phyloP scores from a whole-genome alignment of 2,329 filamentous ascomycete species.

The Botrytis sinoallii region DNA sequence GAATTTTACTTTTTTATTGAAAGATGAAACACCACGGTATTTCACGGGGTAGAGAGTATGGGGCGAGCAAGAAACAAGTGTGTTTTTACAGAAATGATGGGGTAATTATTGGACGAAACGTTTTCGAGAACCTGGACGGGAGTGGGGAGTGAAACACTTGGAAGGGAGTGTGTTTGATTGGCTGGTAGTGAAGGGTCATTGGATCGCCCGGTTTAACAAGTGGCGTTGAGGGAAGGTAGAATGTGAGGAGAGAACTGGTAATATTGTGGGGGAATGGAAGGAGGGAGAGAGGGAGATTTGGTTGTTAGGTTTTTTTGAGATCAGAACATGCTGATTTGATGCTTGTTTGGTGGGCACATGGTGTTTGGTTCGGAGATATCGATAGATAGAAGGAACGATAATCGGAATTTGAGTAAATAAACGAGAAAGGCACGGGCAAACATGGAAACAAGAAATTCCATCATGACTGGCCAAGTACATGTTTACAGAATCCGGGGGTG shows the following conservation, averaged over 20 bases:
- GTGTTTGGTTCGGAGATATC: background rate
- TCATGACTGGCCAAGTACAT: background rate
- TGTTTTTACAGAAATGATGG: conserved; percentile 5
- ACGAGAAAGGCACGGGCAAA: background rate
- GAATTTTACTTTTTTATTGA: background rate
- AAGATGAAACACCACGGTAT: conserved; percentile 18
- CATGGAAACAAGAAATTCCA: background rate
- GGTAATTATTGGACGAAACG: background rate
- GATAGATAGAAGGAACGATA: background rate
- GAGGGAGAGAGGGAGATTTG: conserved; percentile 4
- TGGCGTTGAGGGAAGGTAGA: background rate
- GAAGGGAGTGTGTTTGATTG: background rate
- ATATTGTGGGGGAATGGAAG: background rate
- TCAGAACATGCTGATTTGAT: background rate
- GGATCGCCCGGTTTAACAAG: background rate
- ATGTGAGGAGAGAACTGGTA: background rate
- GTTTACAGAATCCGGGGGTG: background rate
- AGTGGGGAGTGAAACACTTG: background rate
- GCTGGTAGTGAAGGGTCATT: background rate
- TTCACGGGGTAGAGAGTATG: conserved; percentile 6
- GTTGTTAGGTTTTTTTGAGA: background rate
- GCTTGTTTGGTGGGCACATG: background rate
- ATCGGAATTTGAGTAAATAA: background rate
- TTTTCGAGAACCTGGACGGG: background rate
- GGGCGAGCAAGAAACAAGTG: background rate